Evolutionary conservation across 768 basidiomycete genomes (phyloP).

Genomic region (Mycena latifolia): DNA sequence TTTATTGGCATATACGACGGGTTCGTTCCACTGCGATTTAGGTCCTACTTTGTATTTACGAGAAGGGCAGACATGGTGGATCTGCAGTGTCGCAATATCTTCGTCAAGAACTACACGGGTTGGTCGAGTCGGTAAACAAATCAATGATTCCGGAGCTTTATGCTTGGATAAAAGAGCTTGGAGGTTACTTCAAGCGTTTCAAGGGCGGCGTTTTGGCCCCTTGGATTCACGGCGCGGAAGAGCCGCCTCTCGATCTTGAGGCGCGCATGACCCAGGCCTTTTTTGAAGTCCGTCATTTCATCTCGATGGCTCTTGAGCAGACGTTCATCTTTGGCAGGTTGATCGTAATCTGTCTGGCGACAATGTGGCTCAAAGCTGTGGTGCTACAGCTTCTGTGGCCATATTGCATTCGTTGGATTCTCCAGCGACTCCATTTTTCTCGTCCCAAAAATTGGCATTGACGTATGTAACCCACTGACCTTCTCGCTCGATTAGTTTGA

Average conservation of each 20-base stretch:
- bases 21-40: conserved; percentile 63
- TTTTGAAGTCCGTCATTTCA: conserved; percentile 72
- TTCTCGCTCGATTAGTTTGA: not conserved
- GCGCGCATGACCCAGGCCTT: conserved; percentile 90
- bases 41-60: conserved; percentile 11
- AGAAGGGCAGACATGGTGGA: conserved; percentile 87
- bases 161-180: conserved; percentile 81
- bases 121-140: conserved; percentile 85
- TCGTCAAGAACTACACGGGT: conserved; percentile 85
- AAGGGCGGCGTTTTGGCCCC: conserved; percentile 82
- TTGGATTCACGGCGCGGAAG: conserved; percentile 62
- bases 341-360: conserved; percentile 81
- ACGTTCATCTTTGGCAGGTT: conserved; percentile 58
- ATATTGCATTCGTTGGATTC: conserved; percentile 92
- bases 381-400: conserved; percentile 92
- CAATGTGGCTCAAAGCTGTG: conserved; percentile 78
- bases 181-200: conserved; percentile 94
- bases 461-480: conserved; percentile 52
- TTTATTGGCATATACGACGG: conserved; percentile 95
- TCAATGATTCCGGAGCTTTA: conserved; percentile 80
- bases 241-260: conserved; percentile 75
- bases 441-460: conserved; percentile 77
- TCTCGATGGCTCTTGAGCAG: not conserved
- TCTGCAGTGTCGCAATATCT: conserved; percentile 90
- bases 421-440: conserved; percentile 86